Conservation (phyloP, 768 basidiomycete species). For the Cyclocybe aegerita region DNA sequence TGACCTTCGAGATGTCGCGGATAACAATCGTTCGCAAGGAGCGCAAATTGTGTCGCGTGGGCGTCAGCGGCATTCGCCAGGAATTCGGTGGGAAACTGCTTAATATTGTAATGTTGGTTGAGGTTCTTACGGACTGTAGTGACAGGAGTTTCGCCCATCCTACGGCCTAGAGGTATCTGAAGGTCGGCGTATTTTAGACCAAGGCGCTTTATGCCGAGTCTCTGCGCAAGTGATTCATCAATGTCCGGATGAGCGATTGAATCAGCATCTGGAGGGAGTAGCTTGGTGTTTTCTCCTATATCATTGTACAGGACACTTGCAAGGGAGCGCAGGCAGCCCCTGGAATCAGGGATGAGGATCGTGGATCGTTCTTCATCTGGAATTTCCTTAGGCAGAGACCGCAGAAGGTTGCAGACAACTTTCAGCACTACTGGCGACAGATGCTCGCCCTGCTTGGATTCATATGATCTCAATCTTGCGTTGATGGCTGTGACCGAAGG, state of each 20-base stretch:
- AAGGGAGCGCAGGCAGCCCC: conserved; percentile 24
- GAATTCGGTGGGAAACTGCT: conserved; percentile 48
- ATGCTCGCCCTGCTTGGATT: conserved; percentile 9
- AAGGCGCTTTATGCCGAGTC: conserved; percentile 29
- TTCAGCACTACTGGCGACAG: conserved; percentile 14
- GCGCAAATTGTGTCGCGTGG: conserved; percentile 37
- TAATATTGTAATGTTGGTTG: conserved; percentile 34
- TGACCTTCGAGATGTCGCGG: neutral
- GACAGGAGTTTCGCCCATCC: conserved; percentile 43
- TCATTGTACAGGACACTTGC: conserved; percentile 39
- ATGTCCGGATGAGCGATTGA: conserved; percentile 31
- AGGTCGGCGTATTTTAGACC: conserved; percentile 32
- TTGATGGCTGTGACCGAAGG: conserved; percentile 26
- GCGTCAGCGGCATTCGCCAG: conserved; percentile 57
- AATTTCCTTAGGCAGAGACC: conserved; percentile 23
- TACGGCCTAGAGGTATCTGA: conserved; percentile 23
- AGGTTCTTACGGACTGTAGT: conserved; percentile 43
- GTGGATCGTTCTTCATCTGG: conserved; percentile 19
- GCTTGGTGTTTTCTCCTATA: conserved; percentile 28
- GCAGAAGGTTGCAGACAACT: conserved; percentile 28
- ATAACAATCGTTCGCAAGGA: conserved; percentile 35
- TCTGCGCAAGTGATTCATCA: conserved; percentile 28
- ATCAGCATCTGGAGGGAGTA: conserved; percentile 16
- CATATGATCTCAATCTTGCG: conserved; percentile 20
- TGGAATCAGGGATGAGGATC: conserved; percentile 35